Evolutionary conservation across 208 protist species (phyloP).

Genomic region (Trypanosoma boissoni): DNA sequence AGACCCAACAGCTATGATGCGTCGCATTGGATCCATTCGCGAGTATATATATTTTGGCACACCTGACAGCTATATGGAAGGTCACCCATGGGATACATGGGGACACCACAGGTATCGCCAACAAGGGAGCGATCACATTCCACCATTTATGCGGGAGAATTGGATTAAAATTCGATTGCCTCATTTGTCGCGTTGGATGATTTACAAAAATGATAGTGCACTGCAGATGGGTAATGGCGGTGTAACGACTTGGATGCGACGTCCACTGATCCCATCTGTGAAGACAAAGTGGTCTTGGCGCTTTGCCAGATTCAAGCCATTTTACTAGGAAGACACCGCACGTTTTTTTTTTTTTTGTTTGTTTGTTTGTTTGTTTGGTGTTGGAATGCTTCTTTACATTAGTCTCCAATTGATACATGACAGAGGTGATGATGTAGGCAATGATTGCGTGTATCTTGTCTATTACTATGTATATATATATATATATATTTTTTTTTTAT

Average conservation of each 20-base stretch:
- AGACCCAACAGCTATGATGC: slow-evolving; percentile 70
- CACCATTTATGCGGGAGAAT: slow-evolving; percentile 72
- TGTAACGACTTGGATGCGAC: slow-evolving; percentile 72
- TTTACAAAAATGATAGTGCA: slow-evolving; percentile 78
- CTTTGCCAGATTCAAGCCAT: slow-evolving; percentile 59
- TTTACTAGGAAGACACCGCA: slow-evolving; percentile 33
- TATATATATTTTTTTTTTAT: slow-evolving; percentile 18
- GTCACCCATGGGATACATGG: slow-evolving; percentile 83
- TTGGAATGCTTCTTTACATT: not conserved
- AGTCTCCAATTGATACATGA: too few relatives aligned
- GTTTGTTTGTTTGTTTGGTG: not conserved
- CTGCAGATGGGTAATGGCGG: slow-evolving; percentile 78
- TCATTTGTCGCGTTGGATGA: slow-evolving; percentile 79
- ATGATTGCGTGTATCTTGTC: not conserved
- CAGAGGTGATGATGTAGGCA: not conserved
- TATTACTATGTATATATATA: slow-evolving; percentile 11
- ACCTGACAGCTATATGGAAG: slow-evolving; percentile 81
- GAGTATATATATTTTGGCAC: slow-evolving; percentile 88
- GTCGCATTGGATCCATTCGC: slow-evolving; percentile 72
- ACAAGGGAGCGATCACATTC: slow-evolving; percentile 49
- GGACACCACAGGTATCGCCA: slow-evolving; percentile 80
- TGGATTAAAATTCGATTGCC: slow-evolving; percentile 66
- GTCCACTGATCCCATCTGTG: slow-evolving; percentile 47
- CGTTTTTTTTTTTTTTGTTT: slow-evolving; percentile 4
- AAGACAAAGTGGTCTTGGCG: slow-evolving; percentile 45